Percentiles rank a stretch among this genome's conserved stretches.
Conservation (phyloP, 441 rosid species). For the Mallotus japonicus region DNA sequence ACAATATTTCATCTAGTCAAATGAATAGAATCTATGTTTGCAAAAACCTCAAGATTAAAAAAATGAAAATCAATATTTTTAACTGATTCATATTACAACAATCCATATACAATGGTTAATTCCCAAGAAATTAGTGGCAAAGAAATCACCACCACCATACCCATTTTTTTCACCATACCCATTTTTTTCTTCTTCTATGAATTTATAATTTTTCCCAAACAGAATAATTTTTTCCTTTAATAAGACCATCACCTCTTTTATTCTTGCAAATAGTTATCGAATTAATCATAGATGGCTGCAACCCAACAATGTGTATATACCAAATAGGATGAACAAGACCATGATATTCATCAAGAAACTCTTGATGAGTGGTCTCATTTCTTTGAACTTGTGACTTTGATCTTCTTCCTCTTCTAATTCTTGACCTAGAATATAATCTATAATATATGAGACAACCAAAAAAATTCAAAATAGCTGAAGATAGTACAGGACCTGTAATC, state of each 20-base stretch:
- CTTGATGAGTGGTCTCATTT: constrained; percentile 26
- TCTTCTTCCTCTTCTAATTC: constrained; percentile 22
- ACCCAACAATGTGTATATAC: constrained; percentile 62
- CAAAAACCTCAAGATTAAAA: too few relatives aligned
- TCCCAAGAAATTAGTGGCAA: too few relatives aligned
- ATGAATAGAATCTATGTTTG: too few relatives aligned
- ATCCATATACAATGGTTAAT: too few relatives aligned
- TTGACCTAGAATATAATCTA: constrained; percentile 14
- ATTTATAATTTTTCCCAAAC: constrained; percentile 48
- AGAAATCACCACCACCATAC: too few relatives aligned
- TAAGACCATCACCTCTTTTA: constrained; percentile 57
- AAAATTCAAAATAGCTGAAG: constrained; percentile 24
- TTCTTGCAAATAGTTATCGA: constrained; percentile 56
- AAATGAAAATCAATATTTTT: too few relatives aligned
- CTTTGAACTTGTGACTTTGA: constrained; percentile 11
- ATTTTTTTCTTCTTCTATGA: too few relatives aligned
- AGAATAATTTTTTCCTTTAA: constrained; percentile 63
- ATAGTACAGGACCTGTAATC: constrained; percentile 23
- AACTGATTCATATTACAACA: too few relatives aligned
- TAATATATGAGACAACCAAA: constrained; percentile 23
- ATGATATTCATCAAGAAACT: constrained; percentile 44
- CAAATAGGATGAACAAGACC: constrained; percentile 52
- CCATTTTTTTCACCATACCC: too few relatives aligned
- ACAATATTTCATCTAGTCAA: too few relatives aligned
- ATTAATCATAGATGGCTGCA: constrained; percentile 57